Evolutionary conservation across 108 stramenopile species (phyloP), one percentile per base, ranked within the genome.

Genomic region (Fistulifera pelliculosa): DNA sequence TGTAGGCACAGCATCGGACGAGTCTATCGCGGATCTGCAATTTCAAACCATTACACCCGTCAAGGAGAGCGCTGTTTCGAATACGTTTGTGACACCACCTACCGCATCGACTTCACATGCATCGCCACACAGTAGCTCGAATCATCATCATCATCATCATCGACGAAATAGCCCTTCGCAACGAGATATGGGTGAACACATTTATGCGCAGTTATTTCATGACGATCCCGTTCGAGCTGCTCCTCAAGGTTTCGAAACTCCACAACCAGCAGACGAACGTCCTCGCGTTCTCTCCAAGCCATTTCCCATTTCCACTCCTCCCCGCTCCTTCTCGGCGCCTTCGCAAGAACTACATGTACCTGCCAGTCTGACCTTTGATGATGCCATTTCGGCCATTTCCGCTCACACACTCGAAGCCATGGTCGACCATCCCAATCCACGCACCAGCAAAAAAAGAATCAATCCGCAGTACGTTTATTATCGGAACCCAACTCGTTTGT

Each of bases 401-500:
- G 66, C 77, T 2, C 75, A 84, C 42, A 88, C 82, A 13, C 66
- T 88, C 38, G 86, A 88, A 56, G 82, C 83, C 41, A 72, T 83
- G 74, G 86, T 35, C 31, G 31, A 35, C 8, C 31, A 35, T 35
- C 31, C 31, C n/a, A n/a, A n/a, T n/a, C n/a, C 40, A 14, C 40
- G 40, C 40, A 14, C 40, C 14, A 14, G 40, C 11, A 11, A 11
- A 41, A 41, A 11, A 41, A 41, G 40, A 13, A 14, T 11, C 40
- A 41, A 14, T 41, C 40, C 40, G 12, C 11, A 11, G 40, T 41
- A 41, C 40, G 14, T 41, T 11, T 41, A 41, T 41, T 41, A 11
- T 19, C 7, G 44, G 5, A 45, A 45, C 44, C 4, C 4, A 3
- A 45, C 7, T 11, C 44, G 16, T 45, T 21, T 4, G 44, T 45